Percentiles rank a stretch among this genome's conserved stretches.
phyloP scores from a whole-genome alignment of 2,329 filamentous ascomycete genomes.

The Colletotrichum tofieldiae region DNA sequence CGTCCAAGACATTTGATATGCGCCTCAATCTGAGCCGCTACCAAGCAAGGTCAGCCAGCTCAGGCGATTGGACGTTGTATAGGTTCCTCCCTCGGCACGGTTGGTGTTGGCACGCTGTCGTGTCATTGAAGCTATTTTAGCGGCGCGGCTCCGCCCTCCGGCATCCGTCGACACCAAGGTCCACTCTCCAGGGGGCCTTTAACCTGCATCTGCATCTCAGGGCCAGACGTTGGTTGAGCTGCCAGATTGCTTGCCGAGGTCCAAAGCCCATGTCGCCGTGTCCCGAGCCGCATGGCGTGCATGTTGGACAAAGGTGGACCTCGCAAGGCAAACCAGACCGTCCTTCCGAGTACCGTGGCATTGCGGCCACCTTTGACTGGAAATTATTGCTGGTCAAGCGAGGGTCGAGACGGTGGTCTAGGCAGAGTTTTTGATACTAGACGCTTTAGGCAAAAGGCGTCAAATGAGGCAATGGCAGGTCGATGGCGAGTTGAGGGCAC shows the following conservation, averaged over 20 bases:
- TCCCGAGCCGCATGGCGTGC: constrained; percentile 27
- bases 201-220: constrained; percentile 12
- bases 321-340: neutral
- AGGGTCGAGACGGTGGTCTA: constrained; percentile 9
- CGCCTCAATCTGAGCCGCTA: constrained; percentile 22
- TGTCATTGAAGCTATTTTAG: neutral
- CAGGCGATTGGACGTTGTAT: constrained; percentile 8
- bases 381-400: constrained; percentile 18
- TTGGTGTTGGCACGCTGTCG: constrained; percentile 2
- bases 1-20: constrained; percentile 16
- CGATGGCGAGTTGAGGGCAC: neutral
- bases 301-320: constrained; percentile 12
- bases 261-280: neutral
- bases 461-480: neutral
- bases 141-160: constrained; percentile 18
- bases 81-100: constrained; percentile 12
- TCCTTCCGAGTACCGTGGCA: constrained; percentile 14
- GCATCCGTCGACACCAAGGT: constrained; percentile 18
- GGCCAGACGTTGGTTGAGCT: neutral
- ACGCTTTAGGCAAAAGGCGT: neutral
- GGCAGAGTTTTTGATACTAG: neutral
- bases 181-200: constrained; percentile 12
- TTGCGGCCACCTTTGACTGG: neutral
- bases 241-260: constrained; percentile 1
- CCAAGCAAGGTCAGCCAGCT: constrained; percentile 10